Percentiles rank a stretch among this genome's conserved stretches.
Evolutionary conservation across 2,329 filamentous ascomycete species (phyloP).

Genomic region (Chaetomium globosum): DNA sequence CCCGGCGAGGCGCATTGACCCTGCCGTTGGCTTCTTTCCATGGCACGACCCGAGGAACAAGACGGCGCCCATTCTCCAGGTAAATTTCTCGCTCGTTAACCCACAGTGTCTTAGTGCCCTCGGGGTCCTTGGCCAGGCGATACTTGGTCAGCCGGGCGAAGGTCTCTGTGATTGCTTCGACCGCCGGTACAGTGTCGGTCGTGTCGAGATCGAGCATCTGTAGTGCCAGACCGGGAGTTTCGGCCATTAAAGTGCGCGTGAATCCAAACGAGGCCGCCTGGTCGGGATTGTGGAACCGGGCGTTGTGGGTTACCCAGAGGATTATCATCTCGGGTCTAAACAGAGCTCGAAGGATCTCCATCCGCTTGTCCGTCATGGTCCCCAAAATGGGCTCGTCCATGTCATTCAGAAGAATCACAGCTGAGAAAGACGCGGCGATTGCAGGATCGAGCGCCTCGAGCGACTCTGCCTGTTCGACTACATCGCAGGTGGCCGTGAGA

Average conservation of each 20-base stretch:
- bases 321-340: constrained; percentile 39
- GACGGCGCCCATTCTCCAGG: constrained; percentile 40
- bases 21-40: constrained; percentile 46
- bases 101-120: constrained; percentile 37
- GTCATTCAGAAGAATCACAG: constrained; percentile 44
- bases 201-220: constrained; percentile 42
- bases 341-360: constrained; percentile 38
- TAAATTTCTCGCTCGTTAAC: constrained; percentile 46
- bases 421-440: constrained; percentile 37
- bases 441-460: constrained; percentile 39
- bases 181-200: constrained; percentile 17
- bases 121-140: not conserved
- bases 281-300: constrained; percentile 35
- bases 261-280: constrained; percentile 42
- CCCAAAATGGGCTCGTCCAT: constrained; percentile 43
- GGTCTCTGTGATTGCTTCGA: constrained; percentile 25
- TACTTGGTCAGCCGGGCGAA: constrained; percentile 37
- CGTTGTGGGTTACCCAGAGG: constrained; percentile 41
- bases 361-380: constrained; percentile 41
- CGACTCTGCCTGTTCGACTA: constrained; percentile 29
- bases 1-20: constrained; percentile 45
- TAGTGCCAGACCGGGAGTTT: constrained; percentile 40
- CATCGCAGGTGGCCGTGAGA: constrained; percentile 34
- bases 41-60: constrained; percentile 47
- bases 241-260: constrained; percentile 40